A percentile compares a stretch with the other conserved stretches of the same genome.
These are phyloP conservation scores for Citrus glauca DNA, from an alignment of 345 rosid genomes.

Conservation along the genomic window DNA sequence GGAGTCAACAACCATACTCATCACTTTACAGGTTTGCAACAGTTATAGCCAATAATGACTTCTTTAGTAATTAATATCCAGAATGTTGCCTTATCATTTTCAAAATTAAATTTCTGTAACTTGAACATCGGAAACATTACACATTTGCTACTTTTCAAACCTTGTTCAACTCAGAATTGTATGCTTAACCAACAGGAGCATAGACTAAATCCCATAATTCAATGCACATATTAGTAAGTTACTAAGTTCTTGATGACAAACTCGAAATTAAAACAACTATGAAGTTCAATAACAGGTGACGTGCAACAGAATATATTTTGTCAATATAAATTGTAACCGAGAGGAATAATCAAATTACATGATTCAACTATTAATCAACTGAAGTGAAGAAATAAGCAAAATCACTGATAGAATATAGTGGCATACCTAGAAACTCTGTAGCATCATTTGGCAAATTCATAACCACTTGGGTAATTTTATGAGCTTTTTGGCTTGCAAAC, in stretches of 20 bases:
- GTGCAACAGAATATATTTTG: not conserved
- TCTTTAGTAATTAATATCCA: not conserved
- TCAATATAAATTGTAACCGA: not conserved
- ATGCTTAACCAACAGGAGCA: not conserved
- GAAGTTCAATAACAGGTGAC: not conserved
- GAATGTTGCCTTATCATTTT: not conserved
- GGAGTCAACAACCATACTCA: not conserved
- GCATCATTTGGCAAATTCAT: conserved; percentile 92
- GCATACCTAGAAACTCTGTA: conserved; percentile 65
- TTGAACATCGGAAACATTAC: not conserved
- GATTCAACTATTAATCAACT: not conserved
- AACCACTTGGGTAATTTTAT: conserved; percentile 64
- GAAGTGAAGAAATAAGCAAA: not conserved
- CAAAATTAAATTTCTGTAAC: not conserved
- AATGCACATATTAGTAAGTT: not conserved
- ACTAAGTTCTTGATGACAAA: not conserved
- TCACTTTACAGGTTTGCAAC: not conserved
- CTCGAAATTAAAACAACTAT: not conserved
- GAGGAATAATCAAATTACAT: not conserved
- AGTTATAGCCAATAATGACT: not conserved
- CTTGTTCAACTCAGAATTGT: not conserved
- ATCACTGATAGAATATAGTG: not conserved
- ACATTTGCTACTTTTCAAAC: not conserved
- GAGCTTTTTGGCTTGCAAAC: conserved; percentile 69
- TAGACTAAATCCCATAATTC: not conserved